phyloP scores from a whole-genome alignment of 163 green algal genomes.

The Scenedesmus sp. region DNA sequence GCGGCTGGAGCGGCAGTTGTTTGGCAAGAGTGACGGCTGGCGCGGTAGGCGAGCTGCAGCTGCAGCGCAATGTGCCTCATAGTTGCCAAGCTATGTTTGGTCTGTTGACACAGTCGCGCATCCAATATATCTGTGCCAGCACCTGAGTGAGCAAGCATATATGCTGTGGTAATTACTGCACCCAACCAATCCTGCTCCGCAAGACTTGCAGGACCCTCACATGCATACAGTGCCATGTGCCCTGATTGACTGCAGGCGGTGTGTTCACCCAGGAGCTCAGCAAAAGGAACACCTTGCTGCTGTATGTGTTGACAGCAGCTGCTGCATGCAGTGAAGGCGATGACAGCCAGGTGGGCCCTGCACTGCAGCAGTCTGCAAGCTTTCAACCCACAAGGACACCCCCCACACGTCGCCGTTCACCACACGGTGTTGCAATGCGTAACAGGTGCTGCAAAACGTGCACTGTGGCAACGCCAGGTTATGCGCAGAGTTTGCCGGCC shows the following conservation, averaged over 20 bases:
- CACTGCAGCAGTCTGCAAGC: neutral
- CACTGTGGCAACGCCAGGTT: neutral
- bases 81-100: no score
- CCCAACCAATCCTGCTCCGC: no score
- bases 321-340: neutral
- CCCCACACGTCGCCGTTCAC: neutral
- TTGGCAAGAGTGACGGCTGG: conserved; percentile 48
- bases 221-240: neutral
- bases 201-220: no score
- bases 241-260: neutral
- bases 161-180: no score
- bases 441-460: neutral
- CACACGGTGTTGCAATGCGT: neutral
- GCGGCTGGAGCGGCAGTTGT: conserved; percentile 28
- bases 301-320: conserved; percentile 10
- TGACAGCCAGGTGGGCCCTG: neutral
- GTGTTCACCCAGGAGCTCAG: conserved; percentile 25
- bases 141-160: no score
- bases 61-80: no score
- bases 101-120: no score
- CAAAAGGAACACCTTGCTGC: conserved; percentile 27
- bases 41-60: conserved; percentile 1
- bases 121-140: no score
- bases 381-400: neutral
- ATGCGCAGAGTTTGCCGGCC: neutral